Conservation (phyloP, 2,329 filamentous ascomycete genomes). For the Xylaria sp. region DNA sequence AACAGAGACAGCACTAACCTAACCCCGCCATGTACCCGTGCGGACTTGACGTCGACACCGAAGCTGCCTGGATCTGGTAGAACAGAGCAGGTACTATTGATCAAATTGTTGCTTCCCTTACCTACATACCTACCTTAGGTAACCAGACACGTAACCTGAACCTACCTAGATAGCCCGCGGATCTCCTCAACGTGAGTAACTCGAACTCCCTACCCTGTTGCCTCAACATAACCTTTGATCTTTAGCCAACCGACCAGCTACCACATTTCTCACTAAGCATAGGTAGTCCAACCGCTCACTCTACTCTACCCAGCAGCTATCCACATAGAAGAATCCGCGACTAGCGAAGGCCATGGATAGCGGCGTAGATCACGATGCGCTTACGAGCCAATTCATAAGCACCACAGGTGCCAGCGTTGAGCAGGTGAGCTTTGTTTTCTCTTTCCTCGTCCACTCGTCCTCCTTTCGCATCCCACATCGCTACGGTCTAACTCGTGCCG, state of each 20-base stretch:
- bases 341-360: slow-evolving; percentile 48
- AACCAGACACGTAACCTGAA: too few relatives aligned
- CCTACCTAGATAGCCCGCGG: neutral
- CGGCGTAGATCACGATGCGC: slow-evolving; percentile 53
- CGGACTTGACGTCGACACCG: slow-evolving; percentile 34
- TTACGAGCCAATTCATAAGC: slow-evolving; percentile 63
- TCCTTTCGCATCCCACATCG: neutral
- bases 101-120: neutral
- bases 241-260: neutral
- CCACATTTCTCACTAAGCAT: slow-evolving; percentile 6
- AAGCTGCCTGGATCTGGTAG: slow-evolving; percentile 34
- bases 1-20: slow-evolving; percentile 17
- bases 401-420: slow-evolving; percentile 63
- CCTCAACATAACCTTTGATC: neutral
- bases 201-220: neutral
- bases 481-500: neutral
- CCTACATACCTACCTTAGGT: neutral
- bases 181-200: neutral
- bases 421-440: slow-evolving; percentile 44
- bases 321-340: neutral
- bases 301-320: neutral
- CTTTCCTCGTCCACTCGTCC: neutral
- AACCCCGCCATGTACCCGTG: slow-evolving; percentile 22
- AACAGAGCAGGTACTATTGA: neutral
- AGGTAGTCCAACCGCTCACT: neutral